Evolutionary conservation across 1,284 basidiomycete genomes (phyloP), one percentile per base, ranked within the genome.

Genomic region (Rhodotorula sp.): DNA sequence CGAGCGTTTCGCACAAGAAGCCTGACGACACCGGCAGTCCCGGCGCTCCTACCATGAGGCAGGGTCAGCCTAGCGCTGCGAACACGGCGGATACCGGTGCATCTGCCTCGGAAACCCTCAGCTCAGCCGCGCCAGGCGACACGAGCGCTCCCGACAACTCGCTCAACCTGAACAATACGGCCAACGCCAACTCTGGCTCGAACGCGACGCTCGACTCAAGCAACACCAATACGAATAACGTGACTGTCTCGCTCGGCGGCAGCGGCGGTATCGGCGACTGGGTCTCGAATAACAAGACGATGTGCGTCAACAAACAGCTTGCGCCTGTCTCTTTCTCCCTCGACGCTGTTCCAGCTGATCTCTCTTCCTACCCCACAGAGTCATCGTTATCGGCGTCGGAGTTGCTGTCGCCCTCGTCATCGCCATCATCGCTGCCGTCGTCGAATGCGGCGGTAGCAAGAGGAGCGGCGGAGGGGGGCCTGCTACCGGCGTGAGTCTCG

Each of bases 261-360:
- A 7, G 4, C 63, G 19, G 39, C 5, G 39, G 39, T 3, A 44
- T 44, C 11, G 39, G 48, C 32, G 36, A 15, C 47, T 70, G 68
- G 68, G 13, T 61, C 4, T 34, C 56, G 1, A 57, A 70, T 19
- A 66, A 70, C 68, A 66, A 62, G 27, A 66, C 59, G 59, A 62
- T 62, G 68, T 66, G 34, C 52, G 68, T 30, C 27, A 15, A 11
- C 17, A n/a, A n/a, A n/a, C n/a, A n/a, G n/a, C n/a, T n/a, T n/a
- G n/a, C 10, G 29, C 13, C 36, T 36, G n/a, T 52, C n/a, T 30
- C 7, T 17, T 4, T 1, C 4, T 49, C 17, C 24, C 15, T 2
- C 4, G 8, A 22, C 5, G 20, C 29, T 55, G 10, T 8, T 10
- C 19, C 9, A 22, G 15, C 8, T 7, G 17, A 19, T 2, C 2